Percentiles rank a stretch among this genome's conserved stretches.
Evolutionary conservation across 2,329 filamentous ascomycete species (phyloP).

Genomic region (Colletotrichum scovillei): DNA sequence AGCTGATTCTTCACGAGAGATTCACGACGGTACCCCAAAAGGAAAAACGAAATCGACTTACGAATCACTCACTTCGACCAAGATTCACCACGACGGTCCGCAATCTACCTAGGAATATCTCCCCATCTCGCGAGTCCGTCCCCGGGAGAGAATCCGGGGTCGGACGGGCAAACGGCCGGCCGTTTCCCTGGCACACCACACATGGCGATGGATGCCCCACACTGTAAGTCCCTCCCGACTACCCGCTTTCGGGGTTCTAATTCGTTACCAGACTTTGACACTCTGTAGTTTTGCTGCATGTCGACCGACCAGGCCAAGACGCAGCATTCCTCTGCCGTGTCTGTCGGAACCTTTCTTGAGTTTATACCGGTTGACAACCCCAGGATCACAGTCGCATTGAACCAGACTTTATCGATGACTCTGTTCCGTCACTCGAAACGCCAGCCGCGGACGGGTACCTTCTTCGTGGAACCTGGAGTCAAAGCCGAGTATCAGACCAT

Average conservation of each 20-base stretch:
- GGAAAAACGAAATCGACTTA: too few species aligned
- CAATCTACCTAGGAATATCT: not conserved
- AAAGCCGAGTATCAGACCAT: too few species aligned
- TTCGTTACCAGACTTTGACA: constrained; percentile 23
- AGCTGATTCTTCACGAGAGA: not conserved
- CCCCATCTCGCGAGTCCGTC: not conserved
- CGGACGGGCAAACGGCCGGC: constrained; percentile 3
- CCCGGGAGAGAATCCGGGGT: constrained; percentile 20
- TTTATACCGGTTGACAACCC: not conserved
- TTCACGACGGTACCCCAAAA: too few species aligned
- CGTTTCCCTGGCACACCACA: constrained; percentile 4
- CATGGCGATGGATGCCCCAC: not conserved
- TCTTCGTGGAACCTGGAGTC: not conserved
- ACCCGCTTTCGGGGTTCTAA: constrained; percentile 5
- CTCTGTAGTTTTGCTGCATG: constrained; percentile 8
- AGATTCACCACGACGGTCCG: too few species aligned
- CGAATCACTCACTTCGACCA: too few species aligned
- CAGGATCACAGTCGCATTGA: constrained; percentile 20
- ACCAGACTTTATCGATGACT: not conserved
- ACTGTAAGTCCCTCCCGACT: constrained; percentile 9
- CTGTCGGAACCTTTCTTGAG: constrained; percentile 14
- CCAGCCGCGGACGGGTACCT: constrained; percentile 6
- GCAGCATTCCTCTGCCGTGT: constrained; percentile 21
- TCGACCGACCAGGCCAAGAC: constrained; percentile 2
- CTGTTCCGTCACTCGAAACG: constrained; percentile 6